Evolutionary conservation across 768 basidiomycete genomes (phyloP), one percentile per base, ranked within the genome.

Genomic region (Amanita pallidorosea): DNA sequence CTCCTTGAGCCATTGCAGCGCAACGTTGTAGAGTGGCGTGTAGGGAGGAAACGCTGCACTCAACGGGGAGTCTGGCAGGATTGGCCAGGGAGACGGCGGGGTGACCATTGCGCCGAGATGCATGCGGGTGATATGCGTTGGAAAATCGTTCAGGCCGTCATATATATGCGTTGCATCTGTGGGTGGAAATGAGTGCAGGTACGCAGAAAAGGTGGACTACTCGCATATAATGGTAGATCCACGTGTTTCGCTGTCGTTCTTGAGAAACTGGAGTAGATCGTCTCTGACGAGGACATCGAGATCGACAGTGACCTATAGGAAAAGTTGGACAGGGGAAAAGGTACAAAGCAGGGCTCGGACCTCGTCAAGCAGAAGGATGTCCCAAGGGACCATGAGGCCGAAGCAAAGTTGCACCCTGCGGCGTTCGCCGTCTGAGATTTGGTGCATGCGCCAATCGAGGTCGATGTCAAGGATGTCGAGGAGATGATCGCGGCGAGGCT

Each of bases 131-230:
- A 98, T 72, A 60, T 95, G 90, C 0, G 94, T 97, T 3, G 96
- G 95, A 70, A 95, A 97, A n/a, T 75, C 66, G 59, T 79, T 77
- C 27, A 98, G 67, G 9, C 94, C 95, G 63, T 98, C 95, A 56
- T 93, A 96, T 59, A 99, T 96, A 65, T 99, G 96, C 1, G 94
- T 97, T 9, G 94, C 92, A 67, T 96, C 90, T 93, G 58, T 17
- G 53, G 33, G 46, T 1, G 12, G 45, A 20, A 48, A 44, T 22
- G 7, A 42, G 33, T 53, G 33, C 49, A 31, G 31, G 49, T 41
- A 55, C 5, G 8, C 22, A 7, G 40, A 5, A 8, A 20, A n/a
- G 11, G 12, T 22, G 40, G 31, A 35, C 43, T 36, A 68, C 81
- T 59, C 60, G 80, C 90, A 98, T 47, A 99, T 67, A 50, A 98